Base-by-base conservation (phyloP, 495 filamentous ascomycete species). In the Aspergillus nanangensis region DNA sequence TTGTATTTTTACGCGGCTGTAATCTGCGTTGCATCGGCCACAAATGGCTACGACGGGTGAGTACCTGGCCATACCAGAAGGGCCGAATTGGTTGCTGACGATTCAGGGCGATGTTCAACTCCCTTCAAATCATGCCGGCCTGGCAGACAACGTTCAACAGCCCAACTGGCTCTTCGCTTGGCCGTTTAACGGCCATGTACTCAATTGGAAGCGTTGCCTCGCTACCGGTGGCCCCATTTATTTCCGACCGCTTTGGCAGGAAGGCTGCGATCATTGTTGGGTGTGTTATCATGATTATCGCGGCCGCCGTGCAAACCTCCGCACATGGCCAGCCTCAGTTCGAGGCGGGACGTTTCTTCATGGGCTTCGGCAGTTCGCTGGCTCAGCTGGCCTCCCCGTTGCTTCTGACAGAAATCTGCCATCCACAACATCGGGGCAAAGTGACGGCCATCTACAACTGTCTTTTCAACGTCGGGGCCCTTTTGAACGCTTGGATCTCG, bases 391-490 rank as follows among this genome's bases (percentile, higher is more conserved):
- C 13, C 51, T 54, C 2, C 64, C 67, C 3, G 39, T 68, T n/a
- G 1, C 50, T 66, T 13, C 45, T 68, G 15, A 45, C 51, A 0
- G 66, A 70, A 45, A 36, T 70, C 23, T 51, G 57, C 4, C 56
- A 63, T 38, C 59, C 65, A 10, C 22, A 44, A 13, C 65, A 70
- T 7, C 54, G 61, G 8, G 59, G 40, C 1, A 42, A 37, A 8
- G 36, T 43, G 13, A 43, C 44, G 18, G 48, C 53, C 24, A 72
- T 83, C 23, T 84, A 81, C 58, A 83, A 83, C 63, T 76, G 71
- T 45, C 61, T 79, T 39, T 84, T 78, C 77, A 79, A 81, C 58
- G 65, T 76, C 4, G 81, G 81, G 18, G 76, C 80, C 37, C 67
- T 80, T 34, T 49, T 58, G 58, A 58, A 54, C 2, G 48, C 43